Conservation (phyloP, 371 early-diverging fungal genomes). For the Syncephalastrum contaminatum region DNA sequence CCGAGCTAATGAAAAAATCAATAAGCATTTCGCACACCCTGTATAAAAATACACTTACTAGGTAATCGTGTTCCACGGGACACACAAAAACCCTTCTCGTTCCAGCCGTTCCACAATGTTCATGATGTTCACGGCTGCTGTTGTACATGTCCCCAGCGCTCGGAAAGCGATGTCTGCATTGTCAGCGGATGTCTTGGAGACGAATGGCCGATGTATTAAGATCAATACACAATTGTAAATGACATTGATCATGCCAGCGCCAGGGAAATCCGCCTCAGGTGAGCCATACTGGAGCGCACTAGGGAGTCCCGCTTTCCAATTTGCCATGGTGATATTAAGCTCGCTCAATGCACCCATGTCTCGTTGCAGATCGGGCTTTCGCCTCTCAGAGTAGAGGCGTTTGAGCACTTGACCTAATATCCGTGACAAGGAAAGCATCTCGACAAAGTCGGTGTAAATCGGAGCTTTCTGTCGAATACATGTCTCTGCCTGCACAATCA, state of each 20-base stretch:
- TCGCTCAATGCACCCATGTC: too few species aligned
- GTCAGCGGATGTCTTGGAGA: slow-evolving; percentile 7
- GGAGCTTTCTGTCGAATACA: slow-evolving; percentile 12
- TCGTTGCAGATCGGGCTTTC: background rate
- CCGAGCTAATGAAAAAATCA: slow-evolving; percentile 16
- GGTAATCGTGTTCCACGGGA: slow-evolving; percentile 37
- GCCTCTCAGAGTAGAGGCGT: slow-evolving; percentile 21
- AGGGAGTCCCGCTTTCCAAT: background rate
- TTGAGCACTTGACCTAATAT: slow-evolving; percentile 32
- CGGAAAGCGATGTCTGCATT: slow-evolving; percentile 22
- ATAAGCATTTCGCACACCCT: background rate
- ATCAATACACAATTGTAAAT: slow-evolving; percentile 24
- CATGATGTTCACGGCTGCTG: slow-evolving; percentile 27
- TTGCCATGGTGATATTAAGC: slow-evolving; percentile 3
- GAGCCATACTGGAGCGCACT: background rate
- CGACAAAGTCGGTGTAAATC: slow-evolving; percentile 22
- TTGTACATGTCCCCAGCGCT: slow-evolving; percentile 31
- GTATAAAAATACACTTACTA: slow-evolving; percentile 24
- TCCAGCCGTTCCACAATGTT: slow-evolving; percentile 18
- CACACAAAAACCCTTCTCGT: slow-evolving; percentile 9
- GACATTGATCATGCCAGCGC: slow-evolving; percentile 6
- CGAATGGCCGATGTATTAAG: slow-evolving; percentile 18
- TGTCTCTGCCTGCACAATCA: slow-evolving; percentile 22
- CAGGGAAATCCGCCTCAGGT: background rate
- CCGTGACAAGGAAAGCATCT: slow-evolving; percentile 22